Evolutionary conservation across 2,329 filamentous ascomycete genomes (phyloP).

Genomic region (Cadophora sp.): DNA sequence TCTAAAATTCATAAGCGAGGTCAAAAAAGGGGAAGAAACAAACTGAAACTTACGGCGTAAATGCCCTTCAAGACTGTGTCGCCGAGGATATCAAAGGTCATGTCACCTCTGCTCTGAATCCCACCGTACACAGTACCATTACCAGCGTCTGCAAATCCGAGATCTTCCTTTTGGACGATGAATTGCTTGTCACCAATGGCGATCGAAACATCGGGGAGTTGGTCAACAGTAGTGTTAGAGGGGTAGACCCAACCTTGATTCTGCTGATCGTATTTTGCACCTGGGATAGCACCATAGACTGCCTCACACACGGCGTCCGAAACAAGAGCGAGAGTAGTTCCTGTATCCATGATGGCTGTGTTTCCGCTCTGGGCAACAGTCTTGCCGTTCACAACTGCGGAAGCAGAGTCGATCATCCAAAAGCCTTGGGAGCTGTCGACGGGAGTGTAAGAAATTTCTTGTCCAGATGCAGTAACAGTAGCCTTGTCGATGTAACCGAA

Average conservation of each 20-base stretch:
- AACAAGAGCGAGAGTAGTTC: conserved; percentile 71
- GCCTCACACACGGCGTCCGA: conserved; percentile 65
- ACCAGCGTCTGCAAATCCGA: conserved; percentile 61
- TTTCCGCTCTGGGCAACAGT: conserved; percentile 59
- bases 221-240: conserved; percentile 52
- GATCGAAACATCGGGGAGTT: conserved; percentile 67
- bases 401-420: conserved; percentile 69
- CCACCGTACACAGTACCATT: conserved; percentile 63
- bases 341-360: conserved; percentile 74
- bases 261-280: conserved; percentile 59
- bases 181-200: conserved; percentile 67
- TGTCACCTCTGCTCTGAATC: conserved; percentile 61
- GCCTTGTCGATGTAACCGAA: conserved; percentile 75
- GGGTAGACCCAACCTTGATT: conserved; percentile 72
- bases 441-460: conserved; percentile 64
- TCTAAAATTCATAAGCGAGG: conserved; percentile 44
- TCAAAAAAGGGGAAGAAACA: neutral
- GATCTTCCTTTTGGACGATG: conserved; percentile 62
- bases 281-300: conserved; percentile 69
- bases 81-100: conserved; percentile 63
- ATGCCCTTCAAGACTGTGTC: conserved; percentile 64
- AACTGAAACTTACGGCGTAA: conserved; percentile 56
- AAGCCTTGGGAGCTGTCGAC: conserved; percentile 71
- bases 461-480: conserved; percentile 59
- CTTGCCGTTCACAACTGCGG: conserved; percentile 63